Base-by-base conservation (phyloP, 257 asterid species). In the Nicotiana benthamiana region DNA sequence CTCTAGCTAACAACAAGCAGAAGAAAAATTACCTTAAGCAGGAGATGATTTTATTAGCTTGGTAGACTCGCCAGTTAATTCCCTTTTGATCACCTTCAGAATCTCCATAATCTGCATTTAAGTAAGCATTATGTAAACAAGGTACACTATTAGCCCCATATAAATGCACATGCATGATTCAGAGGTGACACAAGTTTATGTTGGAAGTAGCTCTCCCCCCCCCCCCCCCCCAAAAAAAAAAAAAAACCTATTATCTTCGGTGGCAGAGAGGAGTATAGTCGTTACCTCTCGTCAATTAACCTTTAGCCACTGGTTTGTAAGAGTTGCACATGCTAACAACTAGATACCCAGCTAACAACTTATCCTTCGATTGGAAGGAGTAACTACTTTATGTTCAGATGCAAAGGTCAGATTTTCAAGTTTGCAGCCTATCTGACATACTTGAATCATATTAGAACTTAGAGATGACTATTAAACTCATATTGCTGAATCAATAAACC, bases 81-180 rank as follows among this genome's bases (percentile, higher is more conserved):
- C 97, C 89, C 96, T 89, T 85, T 89, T 90, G 79, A 95, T 90
- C 83, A 93, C 88, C 88, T 89, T 89, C 64, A 92, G 97, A 84
- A 87, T 89, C 86, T 95, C 97, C 52, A 89, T 82, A 79, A 95
- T 87, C 99, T 95, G 90, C 86, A 83, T 60, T 43, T 15, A 80
- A 13, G 80, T 43, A 61, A 57, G 17, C 24, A 26, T 77, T 5
- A 56, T 46, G 79, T 70, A 53, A 75, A 75, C 59, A 70, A 28
- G 80, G 56, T 32, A 24, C 61, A 62, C 72, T 18, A n/a, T 52
- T 61, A 27, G 22, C 68, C 61, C 34, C 57, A 70, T 78, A 48
- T 77, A 81, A 77, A 57, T 54, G 57, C 59, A 70, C 3, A 43
- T 70, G 77, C 77, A 70, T 70, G 77, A 56, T 70, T 43, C 59